Evolutionary conservation across 78 protist genomes (phyloP).

Genomic region (Dictyostelium intermedium): DNA sequence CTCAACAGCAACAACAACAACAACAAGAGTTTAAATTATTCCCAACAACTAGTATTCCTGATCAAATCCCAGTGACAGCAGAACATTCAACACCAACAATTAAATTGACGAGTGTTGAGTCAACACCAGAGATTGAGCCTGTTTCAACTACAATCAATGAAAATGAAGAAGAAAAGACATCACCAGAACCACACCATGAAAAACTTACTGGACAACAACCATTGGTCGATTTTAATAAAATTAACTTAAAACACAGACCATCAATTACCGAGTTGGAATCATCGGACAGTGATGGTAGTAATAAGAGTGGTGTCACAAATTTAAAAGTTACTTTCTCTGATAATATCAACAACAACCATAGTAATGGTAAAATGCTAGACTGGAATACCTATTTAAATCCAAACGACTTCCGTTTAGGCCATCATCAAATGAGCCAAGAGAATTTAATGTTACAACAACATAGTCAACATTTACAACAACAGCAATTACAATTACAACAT

Average conservation of each 20-base stretch:
- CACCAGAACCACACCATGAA: neutral
- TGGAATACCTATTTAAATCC: conserved; percentile 13
- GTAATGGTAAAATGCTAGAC: neutral
- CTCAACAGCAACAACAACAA: neutral
- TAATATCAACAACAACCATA: neutral
- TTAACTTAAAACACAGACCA: neutral
- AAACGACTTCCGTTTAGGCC: neutral
- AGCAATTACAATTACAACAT: neutral
- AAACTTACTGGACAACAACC: neutral
- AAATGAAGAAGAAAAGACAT: neutral
- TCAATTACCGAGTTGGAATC: neutral
- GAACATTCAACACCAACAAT: neutral
- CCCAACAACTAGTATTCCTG: neutral
- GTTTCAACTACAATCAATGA: neutral
- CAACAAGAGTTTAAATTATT: neutral
- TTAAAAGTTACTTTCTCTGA: neutral
- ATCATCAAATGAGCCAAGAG: conserved; percentile 4
- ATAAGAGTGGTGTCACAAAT: neutral
- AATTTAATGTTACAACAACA: conserved; percentile 1
- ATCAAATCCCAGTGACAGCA: neutral
- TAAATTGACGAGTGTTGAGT: neutral
- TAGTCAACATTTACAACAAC: neutral
- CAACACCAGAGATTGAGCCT: neutral
- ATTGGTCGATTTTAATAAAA: neutral
- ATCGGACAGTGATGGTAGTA: neutral